These are phyloP conservation scores for Acer yangbiense DNA, from an alignment of 345 rosid genomes.

Conservation along the genomic window DNA sequence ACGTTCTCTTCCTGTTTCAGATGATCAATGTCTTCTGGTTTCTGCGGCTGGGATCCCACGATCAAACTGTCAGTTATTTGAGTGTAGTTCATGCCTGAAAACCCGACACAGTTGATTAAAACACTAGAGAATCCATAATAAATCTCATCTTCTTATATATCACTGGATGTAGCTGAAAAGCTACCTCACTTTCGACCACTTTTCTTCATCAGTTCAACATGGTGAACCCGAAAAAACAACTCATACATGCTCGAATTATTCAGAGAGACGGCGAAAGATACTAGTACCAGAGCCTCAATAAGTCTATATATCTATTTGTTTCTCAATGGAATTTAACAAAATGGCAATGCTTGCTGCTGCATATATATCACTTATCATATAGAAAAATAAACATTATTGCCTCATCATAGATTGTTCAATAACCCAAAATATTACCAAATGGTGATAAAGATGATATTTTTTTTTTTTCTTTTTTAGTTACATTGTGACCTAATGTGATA, in stretches of 20 bases:
- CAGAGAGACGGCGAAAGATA: background rate
- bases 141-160: background rate
- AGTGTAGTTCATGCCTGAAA: constrained; percentile 89
- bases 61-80: constrained; percentile 72
- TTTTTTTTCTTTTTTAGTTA: background rate
- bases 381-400: too few relatives aligned
- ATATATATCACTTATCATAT: background rate
- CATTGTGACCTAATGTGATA: too few relatives aligned
- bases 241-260: too few relatives aligned
- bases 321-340: background rate
- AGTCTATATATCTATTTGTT: background rate
- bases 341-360: background rate
- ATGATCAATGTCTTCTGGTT: constrained; percentile 79
- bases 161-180: background rate
- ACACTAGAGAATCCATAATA: background rate
- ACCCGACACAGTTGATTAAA: constrained; percentile 26
- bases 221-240: background rate
- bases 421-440: too few relatives aligned
- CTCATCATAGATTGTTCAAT: background rate
- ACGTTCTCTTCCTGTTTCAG: constrained; percentile 70
- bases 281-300: background rate
- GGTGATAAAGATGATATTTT: background rate
- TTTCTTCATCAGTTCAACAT: too few relatives aligned
- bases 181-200: too few relatives aligned
- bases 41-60: constrained; percentile 94